Conservation (phyloP, 495 filamentous ascomycete species). For the Lophiotrema nucula region DNA sequence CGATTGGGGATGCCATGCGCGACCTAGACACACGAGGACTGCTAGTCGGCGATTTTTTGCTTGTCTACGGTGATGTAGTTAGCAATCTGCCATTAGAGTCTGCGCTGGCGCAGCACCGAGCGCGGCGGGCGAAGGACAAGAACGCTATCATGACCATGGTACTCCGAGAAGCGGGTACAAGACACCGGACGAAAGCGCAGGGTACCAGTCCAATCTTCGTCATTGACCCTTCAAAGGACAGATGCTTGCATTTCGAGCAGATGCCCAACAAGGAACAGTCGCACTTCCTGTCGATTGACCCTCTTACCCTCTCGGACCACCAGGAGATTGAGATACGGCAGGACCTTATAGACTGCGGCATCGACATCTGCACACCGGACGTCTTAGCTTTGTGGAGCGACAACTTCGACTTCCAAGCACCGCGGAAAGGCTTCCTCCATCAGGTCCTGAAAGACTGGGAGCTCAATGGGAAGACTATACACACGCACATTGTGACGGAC, state of each 20-base stretch:
- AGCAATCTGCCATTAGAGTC: conserved; percentile 81
- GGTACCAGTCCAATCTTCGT: conserved; percentile 79
- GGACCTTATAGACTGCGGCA: conserved; percentile 89
- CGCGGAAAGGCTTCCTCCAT: conserved; percentile 82
- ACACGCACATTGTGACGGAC: conserved; percentile 80
- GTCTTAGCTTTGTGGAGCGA: conserved; percentile 94
- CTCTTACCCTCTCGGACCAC: conserved; percentile 63
- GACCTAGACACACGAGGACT: conserved; percentile 85
- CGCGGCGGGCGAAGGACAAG: conserved; percentile 78
- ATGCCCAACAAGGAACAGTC: conserved; percentile 38
- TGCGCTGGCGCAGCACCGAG: conserved; percentile 74
- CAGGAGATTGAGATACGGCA: conserved; percentile 74
- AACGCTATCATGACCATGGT: conserved; percentile 99
- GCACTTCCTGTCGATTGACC: conserved; percentile 61
- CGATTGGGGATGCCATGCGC: conserved; percentile 91
- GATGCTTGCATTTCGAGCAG: conserved; percentile 94
- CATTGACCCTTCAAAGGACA: conserved; percentile 72
- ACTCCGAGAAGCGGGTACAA: conserved; percentile 70
- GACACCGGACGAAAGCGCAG: conserved; percentile 71
- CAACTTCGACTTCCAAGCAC: conserved; percentile 92
- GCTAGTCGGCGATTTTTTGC: conserved; percentile 85
- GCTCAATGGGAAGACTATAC: conserved; percentile 91
- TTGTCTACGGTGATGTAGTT: conserved; percentile 93
- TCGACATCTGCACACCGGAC: conserved; percentile 97
- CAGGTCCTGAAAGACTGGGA: conserved; percentile 96